Conservation (phyloP, 1,284 basidiomycete species). For the Athelia psychrophila region DNA sequence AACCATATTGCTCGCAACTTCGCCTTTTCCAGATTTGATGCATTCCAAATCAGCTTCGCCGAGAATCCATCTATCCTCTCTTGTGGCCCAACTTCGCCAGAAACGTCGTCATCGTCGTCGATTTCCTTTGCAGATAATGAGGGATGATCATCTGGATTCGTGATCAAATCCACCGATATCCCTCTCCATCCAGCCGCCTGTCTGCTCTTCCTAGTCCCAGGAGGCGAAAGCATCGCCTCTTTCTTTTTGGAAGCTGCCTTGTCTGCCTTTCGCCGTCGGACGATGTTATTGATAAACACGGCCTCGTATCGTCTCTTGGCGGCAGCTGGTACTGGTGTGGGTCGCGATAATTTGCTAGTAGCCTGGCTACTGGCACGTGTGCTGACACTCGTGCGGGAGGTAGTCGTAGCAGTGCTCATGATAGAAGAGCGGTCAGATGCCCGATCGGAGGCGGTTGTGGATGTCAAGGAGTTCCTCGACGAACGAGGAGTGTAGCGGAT, state of each 20-base stretch:
- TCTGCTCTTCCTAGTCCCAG: conserved; percentile 40
- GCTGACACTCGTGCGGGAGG: conserved; percentile 44
- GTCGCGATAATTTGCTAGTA: conserved; percentile 35
- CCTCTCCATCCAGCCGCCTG: conserved; percentile 75
- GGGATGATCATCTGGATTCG: conserved; percentile 37
- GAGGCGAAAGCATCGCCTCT: conserved; percentile 33
- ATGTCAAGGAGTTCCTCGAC: conserved; percentile 34
- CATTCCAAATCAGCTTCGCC: conserved; percentile 61
- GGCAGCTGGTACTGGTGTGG: conserved; percentile 62
- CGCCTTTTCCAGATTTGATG: conserved; percentile 51
- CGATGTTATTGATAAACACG: conserved; percentile 58
- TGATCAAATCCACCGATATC: conserved; percentile 69
- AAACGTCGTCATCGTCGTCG: conserved; percentile 27
- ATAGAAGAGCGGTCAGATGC: conserved; percentile 64
- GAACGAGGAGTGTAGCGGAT: conserved; percentile 23
- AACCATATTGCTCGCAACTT: conserved; percentile 68
- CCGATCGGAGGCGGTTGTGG: conserved; percentile 28
- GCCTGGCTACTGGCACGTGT: conserved; percentile 26
- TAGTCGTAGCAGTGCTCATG: conserved; percentile 45
- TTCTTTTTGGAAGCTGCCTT: conserved; percentile 26
- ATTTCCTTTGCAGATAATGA: conserved; percentile 13
- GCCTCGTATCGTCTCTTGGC: conserved; percentile 64
- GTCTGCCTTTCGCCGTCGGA: conserved; percentile 42
- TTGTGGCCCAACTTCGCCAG: conserved; percentile 29
- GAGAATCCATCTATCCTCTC: conserved; percentile 54